Base-by-base conservation (phyloP, 75 land plant genomes). In the Cryptomeria japonica region DNA sequence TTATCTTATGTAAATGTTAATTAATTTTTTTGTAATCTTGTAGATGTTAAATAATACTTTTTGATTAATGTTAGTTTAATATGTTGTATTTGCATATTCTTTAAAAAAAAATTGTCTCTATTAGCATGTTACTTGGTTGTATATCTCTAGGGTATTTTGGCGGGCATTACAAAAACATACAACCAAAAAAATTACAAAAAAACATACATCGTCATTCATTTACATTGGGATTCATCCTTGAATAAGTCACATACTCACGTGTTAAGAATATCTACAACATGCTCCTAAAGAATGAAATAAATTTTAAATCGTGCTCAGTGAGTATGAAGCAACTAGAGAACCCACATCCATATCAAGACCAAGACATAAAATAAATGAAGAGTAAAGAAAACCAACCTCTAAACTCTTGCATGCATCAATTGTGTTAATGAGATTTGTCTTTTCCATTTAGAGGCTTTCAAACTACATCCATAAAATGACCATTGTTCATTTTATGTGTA, bases 201-300 rank as follows among this genome's bases (percentile, higher is more conserved):
- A 1, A 64, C 70, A 83, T 95, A 97, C 99, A 91, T 92, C 79
- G 92, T 95, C 98, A 97, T 95, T 25, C 92, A 91, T 87, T 95
- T 87, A 93, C 99, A 96, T 44, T 98, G 93, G 14, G 91, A 92
- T 64, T 87, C 70, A 80, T 96, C 96, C 58, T 78, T 90, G 96
- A 97, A 83, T 89, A 97, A 86, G 84, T 96, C 94, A 44, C 96
- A 90, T 77, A 97, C 86, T 84, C 96, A 98, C 11, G 92, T 94
- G 87, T 93, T 93, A 22, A 89, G 91, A 34, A 96, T 93, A 5
- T 92, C 95, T 75, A 87, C 93, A 28, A 94, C 94, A 93, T 96
- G 98, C 10, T 39, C 88, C 99, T 97, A 91, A 84, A 88, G 4
- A 47, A 75, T 2, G 68, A 18, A 22, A 55, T 44, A 12, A 56